phyloP scores from a whole-genome alignment of 108 stramenopile genomes.

The Mediolabrus comicus region DNA sequence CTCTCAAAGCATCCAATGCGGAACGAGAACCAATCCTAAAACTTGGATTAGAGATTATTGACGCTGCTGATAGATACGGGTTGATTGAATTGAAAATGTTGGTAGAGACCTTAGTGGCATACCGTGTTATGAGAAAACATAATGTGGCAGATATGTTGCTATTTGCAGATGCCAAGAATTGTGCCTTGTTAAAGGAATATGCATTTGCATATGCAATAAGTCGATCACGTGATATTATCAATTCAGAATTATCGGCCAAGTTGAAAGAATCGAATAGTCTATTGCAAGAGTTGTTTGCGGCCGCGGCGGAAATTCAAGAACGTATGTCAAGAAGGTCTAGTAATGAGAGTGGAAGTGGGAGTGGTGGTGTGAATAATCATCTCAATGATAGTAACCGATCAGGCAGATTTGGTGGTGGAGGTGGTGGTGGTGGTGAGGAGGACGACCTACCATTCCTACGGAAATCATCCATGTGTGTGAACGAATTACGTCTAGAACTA shows the following conservation, averaged over 20 bases:
- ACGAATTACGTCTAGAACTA: neutral
- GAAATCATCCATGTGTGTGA: neutral
- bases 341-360: neutral
- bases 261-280: conserved; percentile 1
- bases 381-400: no score
- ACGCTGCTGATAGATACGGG: neutral
- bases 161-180: conserved; percentile 10
- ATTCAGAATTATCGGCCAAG: neutral
- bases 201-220: neutral
- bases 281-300: conserved; percentile 2
- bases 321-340: neutral
- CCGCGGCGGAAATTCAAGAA: neutral
- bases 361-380: no score
- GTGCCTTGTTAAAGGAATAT: neutral
- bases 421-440: neutral
- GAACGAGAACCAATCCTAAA: neutral
- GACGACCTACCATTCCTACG: neutral
- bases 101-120: neutral
- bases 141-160: neutral
- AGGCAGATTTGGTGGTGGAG: neutral
- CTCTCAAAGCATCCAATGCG: neutral
- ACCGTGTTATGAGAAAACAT: neutral
- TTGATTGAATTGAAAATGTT: conserved; percentile 1
- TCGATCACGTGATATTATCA: neutral
- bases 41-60: neutral